A percentile compares a stretch with the other conserved stretches of the same genome.
phyloP scores from a whole-genome alignment of 192 early-diverging fungal species.

The Allomyces arbusculus region DNA sequence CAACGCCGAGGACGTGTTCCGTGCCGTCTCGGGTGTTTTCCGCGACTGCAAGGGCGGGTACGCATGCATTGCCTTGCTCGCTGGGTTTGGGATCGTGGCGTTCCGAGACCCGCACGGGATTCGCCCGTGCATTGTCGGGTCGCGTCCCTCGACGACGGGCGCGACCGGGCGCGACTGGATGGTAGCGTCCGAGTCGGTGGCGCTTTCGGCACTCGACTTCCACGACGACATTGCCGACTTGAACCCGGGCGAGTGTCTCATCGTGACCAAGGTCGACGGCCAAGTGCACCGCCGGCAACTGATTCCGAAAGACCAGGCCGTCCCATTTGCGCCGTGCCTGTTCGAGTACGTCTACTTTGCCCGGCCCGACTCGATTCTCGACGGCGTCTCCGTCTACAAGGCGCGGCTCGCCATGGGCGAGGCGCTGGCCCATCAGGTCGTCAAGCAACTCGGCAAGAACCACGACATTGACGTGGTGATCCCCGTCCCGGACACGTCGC shows the following conservation, averaged over 20 bases:
- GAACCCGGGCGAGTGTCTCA: conserved; percentile 59
- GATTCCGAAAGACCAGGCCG: conserved; percentile 20
- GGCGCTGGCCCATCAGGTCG: conserved; percentile 69
- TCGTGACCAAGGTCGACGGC: conserved; percentile 54
- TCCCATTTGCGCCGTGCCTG: conserved; percentile 75
- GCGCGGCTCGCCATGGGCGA: conserved; percentile 94
- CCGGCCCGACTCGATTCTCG: conserved; percentile 92
- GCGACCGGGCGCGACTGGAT: conserved; percentile 76
- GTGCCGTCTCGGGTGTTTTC: conserved; percentile 66
- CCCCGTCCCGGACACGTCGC: conserved; percentile 93
- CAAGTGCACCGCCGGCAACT: conserved; percentile 41
- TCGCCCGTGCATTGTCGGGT: conserved; percentile 84
- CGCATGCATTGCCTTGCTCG: conserved; percentile 90
- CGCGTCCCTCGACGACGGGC: conserved; percentile 29
- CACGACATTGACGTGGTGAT: conserved; percentile 96
- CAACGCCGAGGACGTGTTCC: conserved; percentile 97
- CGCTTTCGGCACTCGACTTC: conserved; percentile 75
- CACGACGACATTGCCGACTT: conserved; percentile 45
- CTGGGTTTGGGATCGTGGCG: conserved; percentile 89
- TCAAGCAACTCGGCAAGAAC: conserved; percentile 44
- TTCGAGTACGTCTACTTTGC: conserved; percentile 99
- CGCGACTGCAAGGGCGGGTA: conserved; percentile 75
- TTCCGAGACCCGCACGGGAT: conserved; percentile 92
- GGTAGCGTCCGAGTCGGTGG: conserved; percentile 95
- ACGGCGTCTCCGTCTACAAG: conserved; percentile 97